Evolutionary conservation across 495 filamentous ascomycete genomes (phyloP).

Genomic region (Tuber brumale): DNA sequence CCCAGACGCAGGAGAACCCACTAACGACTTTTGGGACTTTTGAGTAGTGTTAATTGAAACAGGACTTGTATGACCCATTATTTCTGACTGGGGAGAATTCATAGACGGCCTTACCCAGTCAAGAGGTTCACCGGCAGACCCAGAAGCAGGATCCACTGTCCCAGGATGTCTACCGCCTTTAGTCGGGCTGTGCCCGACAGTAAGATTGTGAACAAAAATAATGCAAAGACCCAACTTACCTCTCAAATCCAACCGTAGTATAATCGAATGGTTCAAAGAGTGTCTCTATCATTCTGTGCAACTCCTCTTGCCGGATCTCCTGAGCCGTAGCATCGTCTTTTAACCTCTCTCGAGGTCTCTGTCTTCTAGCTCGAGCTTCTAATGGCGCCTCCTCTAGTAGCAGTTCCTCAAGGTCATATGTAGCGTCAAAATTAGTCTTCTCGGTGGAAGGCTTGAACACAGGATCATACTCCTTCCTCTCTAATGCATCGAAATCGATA

Average conservation of each 20-base stretch:
- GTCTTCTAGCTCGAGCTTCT: slow-evolving; percentile 82
- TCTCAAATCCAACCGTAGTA: slow-evolving; percentile 62
- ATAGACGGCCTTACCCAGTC: slow-evolving; percentile 34
- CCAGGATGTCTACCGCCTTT: slow-evolving; percentile 39
- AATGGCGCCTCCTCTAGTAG: slow-evolving; percentile 91
- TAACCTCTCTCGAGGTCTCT: slow-evolving; percentile 84
- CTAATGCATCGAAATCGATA: slow-evolving; percentile 78
- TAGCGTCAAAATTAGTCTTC: slow-evolving; percentile 98
- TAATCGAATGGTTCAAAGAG: slow-evolving; percentile 97
- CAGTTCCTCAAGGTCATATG: slow-evolving; percentile 92
- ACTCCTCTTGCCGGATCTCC: slow-evolving; percentile 87
- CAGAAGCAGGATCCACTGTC: slow-evolving; percentile 34
- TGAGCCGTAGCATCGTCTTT: slow-evolving; percentile 93
- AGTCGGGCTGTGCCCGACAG: slow-evolving; percentile 18
- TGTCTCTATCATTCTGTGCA: slow-evolving; percentile 89
- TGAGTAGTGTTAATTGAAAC: slow-evolving; percentile 35
- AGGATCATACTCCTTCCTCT: slow-evolving; percentile 82
- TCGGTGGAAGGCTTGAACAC: slow-evolving; percentile 89
- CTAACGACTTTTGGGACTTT: slow-evolving; percentile 33
- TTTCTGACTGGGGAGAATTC: slow-evolving; percentile 28
- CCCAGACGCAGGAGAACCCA: slow-evolving; percentile 37
- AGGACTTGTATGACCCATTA: slow-evolving; percentile 16
- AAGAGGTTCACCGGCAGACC: slow-evolving; percentile 36
- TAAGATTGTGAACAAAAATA: slow-evolving; percentile 24
- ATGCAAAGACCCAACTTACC: slow-evolving; percentile 45